Base-by-base conservation (phyloP, 2,329 filamentous ascomycete species). In the Colletotrichum orbiculare region DNA sequence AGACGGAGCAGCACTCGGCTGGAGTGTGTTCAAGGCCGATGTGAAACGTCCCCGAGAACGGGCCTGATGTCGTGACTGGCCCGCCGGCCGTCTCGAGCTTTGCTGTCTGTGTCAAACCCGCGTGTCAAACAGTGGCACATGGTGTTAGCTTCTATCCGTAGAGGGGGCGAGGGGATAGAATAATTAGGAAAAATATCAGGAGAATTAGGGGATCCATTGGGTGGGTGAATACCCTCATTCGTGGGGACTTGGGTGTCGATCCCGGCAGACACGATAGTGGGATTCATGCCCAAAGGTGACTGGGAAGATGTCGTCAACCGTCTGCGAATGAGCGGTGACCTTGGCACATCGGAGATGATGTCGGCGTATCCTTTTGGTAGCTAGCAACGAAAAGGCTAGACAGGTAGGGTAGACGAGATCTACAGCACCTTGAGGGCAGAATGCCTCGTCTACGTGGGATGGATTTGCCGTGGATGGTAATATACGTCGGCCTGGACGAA, bases 271-370 rank as follows among this genome's bases (percentile, higher is more conserved):
- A 60, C 60, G 47, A 47, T 39, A 48, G 39, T 35, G 34, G 15
- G 25, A 17, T 50, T 53, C 52, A 61, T 42, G 15, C 25, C 17
- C 34, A 42, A 17, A 39, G 37, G 33, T 12, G 35, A 7, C 41
- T 25, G 11, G 46, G 58, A 38, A 46, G 52, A 56, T 56, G 62
- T 62, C 58, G 62, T 56, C 58, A 62, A 50, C 17, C 43, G 17
- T n/a, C 4, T 25, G 25, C 39, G 38, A 63, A 64, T 45, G 47
- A 41, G 62, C 58, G 62, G 62, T 65, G 50, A 65, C 62, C 62
- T 47, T 55, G 41, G 41, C 57, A 54, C 55, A 25, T 43, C 57
- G 52, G 57, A 52, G 33, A 56, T 60, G 56, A 60, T 41, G 56
- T 25, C 25, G 25, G 38, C 13, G n/a, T 33, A 37, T 38, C 48